Evolutionary conservation across 2,329 filamentous ascomycete species (phyloP), one percentile per base, ranked within the genome.

Genomic region (Tolypocladium capitatum): DNA sequence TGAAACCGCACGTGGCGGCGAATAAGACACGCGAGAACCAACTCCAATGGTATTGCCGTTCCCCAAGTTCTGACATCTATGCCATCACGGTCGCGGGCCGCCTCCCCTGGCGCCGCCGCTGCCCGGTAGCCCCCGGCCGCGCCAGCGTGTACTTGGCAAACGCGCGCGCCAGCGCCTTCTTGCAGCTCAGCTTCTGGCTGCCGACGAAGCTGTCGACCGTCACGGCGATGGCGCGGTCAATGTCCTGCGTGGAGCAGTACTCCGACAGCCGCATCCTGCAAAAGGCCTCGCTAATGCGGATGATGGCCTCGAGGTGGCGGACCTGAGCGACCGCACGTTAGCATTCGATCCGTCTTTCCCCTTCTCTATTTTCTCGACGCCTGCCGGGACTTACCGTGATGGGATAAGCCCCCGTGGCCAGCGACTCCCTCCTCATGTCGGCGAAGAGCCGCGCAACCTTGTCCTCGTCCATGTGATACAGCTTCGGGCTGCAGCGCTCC

Each of bases 201-300:
- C 86, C 87, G 40, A 98, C 87, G 61, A 98, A 98, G 48, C 86
- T 94, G 55, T 97, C 90, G 2, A 98, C 87, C 0, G 92, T 94
- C 7, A 98, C 92, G 14, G 90, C 88, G 60, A 98, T 98, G 49
- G 92, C 92, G 40, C 92, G 87, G 67, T 98, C 92, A 57, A 98
- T 95, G 61, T 98, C 92, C 50, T 85, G 79, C 2, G 85, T 70
- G 6, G 84, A 84, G 67, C 91, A 95, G 71, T 95, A 97, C 56
- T 98, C 92, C 0, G 86, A 92, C n/a, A 98, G 74, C 14, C 92
- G 84, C 92, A 98, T 98, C 61, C 94, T 91, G 67, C 86, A 94
- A 70, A 98, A 98, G 0, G 90, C 72, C 65, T 98, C 92, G 49
- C 83, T 83, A 60, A 94, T 94, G 61, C 92, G 87, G 71, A 98